Evolutionary conservation across 148 eudicot species (phyloP), one percentile per base, ranked within the genome.

Genomic region (Chenopodium formosanum): DNA sequence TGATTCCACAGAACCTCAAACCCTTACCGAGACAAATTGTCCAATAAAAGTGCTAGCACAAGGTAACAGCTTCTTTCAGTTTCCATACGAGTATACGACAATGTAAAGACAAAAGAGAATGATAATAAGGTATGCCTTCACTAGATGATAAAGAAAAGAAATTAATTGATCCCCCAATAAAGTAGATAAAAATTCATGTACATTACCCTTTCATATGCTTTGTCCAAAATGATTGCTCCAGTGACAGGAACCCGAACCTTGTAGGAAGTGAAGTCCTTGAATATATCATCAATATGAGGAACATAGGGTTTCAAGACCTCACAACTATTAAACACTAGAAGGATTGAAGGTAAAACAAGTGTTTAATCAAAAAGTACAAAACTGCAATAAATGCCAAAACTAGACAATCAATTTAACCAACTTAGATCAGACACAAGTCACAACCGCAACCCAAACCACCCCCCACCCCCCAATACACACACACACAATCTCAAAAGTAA

Each of bases 241-340:
- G 99, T 97, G 46, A 97, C 99, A 62, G 99, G 99, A 81, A 97
- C 98, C 83, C 92, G 92, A 86, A 94, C 95, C 89, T 97, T 97
- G 92, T 97, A 97, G 14, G 99, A 97, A 44, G 92, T 94, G 86
- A 97, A 97, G 83, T 97, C 99, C 90, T 97, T 97, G 81, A 97
- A 97, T 83, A 97, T 97, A 84, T 97, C 98, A 89, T 97, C 99
- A 81, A 97, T 88, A 76, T 97, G 98, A 17, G 95, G 90, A 71
- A 92, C 95, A 87, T 97, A 97, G 46, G 99, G 99, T 75, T 91
- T 94, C 78, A 97, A 85, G 78, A 97, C 98, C 87, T 97, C 99
- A 80, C 99, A 97, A 65, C 89, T 92, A 86, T 92, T 97, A 74
- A 97, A 97, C 90, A 97, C 99, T 97, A 63, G 22, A 89, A 66